Conservation (phyloP, 352 stramenopile species). For the Phytophthora lateralis region DNA sequence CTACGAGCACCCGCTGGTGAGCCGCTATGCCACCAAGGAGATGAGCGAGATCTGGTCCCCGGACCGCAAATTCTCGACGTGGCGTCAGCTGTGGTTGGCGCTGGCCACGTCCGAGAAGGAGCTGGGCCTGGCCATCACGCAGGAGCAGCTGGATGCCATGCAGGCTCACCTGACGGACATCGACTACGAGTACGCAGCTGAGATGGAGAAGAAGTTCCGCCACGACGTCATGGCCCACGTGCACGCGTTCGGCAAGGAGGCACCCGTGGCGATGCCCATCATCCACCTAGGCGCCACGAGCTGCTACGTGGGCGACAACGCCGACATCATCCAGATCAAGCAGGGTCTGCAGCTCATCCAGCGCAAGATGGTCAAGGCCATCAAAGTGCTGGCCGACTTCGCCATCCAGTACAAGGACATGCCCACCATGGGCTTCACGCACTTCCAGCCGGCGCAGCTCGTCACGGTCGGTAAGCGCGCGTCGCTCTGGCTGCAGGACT, state of each 20-base stretch:
- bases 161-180: conserved; percentile 95
- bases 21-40: conserved; percentile 98
- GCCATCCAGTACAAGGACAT: conserved; percentile 95
- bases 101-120: conserved; percentile 97
- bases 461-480: conserved; percentile 98
- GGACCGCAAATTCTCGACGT: conserved; percentile 99
- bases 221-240: conserved; percentile 99
- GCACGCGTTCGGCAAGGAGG: conserved; percentile 97
- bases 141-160: conserved; percentile 98
- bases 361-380: conserved; percentile 97
- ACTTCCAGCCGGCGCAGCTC: conserved; percentile 99
- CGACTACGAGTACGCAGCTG: conserved; percentile 96
- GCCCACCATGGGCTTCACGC: conserved; percentile 98
- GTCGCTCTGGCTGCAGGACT: conserved; percentile 98
- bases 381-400: conserved; percentile 96
- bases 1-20: conserved; percentile 91
- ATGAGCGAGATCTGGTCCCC: conserved; percentile 99
- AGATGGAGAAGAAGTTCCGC: conserved; percentile 98
- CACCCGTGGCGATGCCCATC: conserved; percentile 96
- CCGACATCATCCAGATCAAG: conserved; percentile 98
- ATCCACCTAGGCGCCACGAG: conserved; percentile 99
- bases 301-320: conserved; percentile 99
- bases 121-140: conserved; percentile 96
- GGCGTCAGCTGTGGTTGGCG: conserved; percentile 98
- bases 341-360: conserved; percentile 96